phyloP scores from a whole-genome alignment of 768 basidiomycete genomes.

The Mycena chlorophos region DNA sequence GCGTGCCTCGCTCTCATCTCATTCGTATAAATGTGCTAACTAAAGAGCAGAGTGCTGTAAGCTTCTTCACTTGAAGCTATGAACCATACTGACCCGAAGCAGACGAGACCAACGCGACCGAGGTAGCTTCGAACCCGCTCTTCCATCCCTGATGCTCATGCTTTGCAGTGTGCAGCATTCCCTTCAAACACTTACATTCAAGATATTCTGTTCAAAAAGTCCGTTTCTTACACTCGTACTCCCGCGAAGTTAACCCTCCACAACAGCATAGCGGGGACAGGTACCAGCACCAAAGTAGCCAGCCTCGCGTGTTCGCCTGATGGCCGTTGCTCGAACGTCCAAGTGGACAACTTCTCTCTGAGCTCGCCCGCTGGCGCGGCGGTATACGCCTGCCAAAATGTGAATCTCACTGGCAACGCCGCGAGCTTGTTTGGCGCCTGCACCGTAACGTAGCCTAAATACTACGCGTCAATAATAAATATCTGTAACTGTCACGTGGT shows the following conservation, averaged over 20 bases:
- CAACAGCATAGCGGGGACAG: conserved; percentile 54
- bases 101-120: conserved; percentile 44
- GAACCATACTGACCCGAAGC: too few relatives aligned
- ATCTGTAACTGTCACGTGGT: too few relatives aligned
- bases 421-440: conserved; percentile 46
- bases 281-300: conserved; percentile 52
- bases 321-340: conserved; percentile 48
- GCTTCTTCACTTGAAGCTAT: conserved; percentile 37
- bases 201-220: conserved; percentile 58
- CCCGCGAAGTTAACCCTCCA: conserved; percentile 2
- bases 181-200: conserved; percentile 56
- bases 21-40: neutral
- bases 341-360: conserved; percentile 43
- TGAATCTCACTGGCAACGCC: conserved; percentile 46
- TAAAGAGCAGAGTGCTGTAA: neutral
- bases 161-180: conserved; percentile 43
- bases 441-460: conserved; percentile 31
- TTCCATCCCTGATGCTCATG: neutral
- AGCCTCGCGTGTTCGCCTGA: conserved; percentile 56
- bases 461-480: too few relatives aligned
- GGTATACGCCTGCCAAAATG: conserved; percentile 52
- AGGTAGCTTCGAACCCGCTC: neutral
- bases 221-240: conserved; percentile 2
- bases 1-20: conserved; percentile 26
- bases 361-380: conserved; percentile 43